A percentile compares a stretch with the other conserved stretches of the same genome.
Conservation (phyloP, 768 basidiomycete species). For the Serendipita vermifera region DNA sequence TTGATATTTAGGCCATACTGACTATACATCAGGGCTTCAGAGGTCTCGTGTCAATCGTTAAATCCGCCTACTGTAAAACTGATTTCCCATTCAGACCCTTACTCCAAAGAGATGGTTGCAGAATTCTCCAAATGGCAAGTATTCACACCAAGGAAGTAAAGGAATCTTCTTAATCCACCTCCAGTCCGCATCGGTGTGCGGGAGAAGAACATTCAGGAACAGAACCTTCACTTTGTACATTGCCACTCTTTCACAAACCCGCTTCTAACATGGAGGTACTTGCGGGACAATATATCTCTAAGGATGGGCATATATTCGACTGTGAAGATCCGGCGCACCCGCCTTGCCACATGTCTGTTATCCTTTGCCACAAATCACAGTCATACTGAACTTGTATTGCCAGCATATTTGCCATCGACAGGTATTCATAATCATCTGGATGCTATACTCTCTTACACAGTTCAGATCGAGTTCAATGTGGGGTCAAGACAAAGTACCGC, state of each 20-base stretch:
- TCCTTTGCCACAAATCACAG: too few relatives aligned
- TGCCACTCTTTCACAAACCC: constrained; percentile 41
- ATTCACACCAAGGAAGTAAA: constrained; percentile 50
- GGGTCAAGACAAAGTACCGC: too few relatives aligned
- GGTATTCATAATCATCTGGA: too few relatives aligned
- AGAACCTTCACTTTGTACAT: constrained; percentile 40
- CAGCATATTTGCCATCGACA: too few relatives aligned
- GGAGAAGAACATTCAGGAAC: constrained; percentile 26
- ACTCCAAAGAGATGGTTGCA: not conserved
- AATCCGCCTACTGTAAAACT: too few relatives aligned
- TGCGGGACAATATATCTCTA: constrained; percentile 37
- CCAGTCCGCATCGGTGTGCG: constrained; percentile 39
- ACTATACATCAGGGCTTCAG: constrained; percentile 35
- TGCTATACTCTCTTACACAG: too few relatives aligned
- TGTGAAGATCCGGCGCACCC: constrained; percentile 42
- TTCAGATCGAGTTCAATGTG: too few relatives aligned
- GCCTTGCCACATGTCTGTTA: too few relatives aligned
- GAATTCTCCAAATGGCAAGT: constrained; percentile 25
- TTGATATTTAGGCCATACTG: not conserved
- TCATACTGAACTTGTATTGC: too few relatives aligned
- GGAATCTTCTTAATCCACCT: constrained; percentile 10
- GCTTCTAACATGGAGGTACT: constrained; percentile 18
- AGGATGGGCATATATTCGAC: constrained; percentile 41
- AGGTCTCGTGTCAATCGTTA: too few relatives aligned
- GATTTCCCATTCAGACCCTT: too few relatives aligned